A percentile compares a stretch with the other conserved stretches of the same genome.
These are phyloP conservation scores for Moringa oleifera DNA, from an alignment of 345 rosid species.

Conservation along the genomic window DNA sequence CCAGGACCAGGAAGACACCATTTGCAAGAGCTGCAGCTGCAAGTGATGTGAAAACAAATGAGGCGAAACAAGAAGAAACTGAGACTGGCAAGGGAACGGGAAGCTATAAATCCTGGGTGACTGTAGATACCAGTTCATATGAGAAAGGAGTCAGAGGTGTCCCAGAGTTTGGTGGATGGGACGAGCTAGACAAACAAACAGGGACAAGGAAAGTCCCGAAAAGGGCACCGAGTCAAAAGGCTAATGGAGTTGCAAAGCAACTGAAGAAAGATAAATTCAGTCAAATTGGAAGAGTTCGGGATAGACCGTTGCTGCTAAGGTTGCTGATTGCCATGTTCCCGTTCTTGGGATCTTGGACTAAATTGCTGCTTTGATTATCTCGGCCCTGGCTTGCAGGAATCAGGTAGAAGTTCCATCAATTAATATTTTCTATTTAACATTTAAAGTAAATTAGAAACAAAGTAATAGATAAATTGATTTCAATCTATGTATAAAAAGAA, in stretches of 20 bases:
- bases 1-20: constrained; percentile 34
- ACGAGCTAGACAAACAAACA: constrained; percentile 49
- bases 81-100: constrained; percentile 20
- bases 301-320: constrained; percentile 59
- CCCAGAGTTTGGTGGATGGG: constrained; percentile 74
- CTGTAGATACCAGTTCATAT: constrained; percentile 26
- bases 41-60: constrained; percentile 16
- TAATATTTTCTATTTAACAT: too few relatives aligned
- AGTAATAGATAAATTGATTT: too few relatives aligned
- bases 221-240: constrained; percentile 9
- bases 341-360: constrained; percentile 68
- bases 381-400: not conserved
- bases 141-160: constrained; percentile 12
- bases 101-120: constrained; percentile 65
- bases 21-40: constrained; percentile 32
- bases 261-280: constrained; percentile 33
- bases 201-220: constrained; percentile 15
- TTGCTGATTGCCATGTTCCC: constrained; percentile 68
- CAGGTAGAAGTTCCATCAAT: too few relatives aligned
- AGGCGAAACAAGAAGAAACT: constrained; percentile 24
- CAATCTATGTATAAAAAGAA: too few relatives aligned
- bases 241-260: constrained; percentile 23
- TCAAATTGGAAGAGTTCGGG: constrained; percentile 52
- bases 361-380: constrained; percentile 44
- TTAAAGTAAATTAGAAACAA: too few relatives aligned